Conservation (phyloP, 139 green algal species). For the Chlorella sorokiniana region DNA sequence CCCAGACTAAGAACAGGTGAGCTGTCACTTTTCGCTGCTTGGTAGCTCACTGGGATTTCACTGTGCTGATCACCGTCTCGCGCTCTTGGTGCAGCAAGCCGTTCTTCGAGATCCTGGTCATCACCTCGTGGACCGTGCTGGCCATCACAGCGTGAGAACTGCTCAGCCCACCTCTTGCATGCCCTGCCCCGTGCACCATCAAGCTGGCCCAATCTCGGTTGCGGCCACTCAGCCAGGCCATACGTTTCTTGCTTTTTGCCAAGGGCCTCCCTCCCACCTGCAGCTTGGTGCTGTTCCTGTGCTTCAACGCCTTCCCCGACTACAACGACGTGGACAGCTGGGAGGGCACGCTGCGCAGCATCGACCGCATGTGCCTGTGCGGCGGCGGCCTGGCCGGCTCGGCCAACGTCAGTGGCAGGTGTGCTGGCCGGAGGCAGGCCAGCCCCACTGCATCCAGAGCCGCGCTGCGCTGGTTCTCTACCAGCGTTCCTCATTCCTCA, state of each 20-base stretch:
- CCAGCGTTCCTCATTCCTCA: background rate
- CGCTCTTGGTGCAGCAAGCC: background rate
- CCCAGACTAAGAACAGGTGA: constrained; percentile 5
- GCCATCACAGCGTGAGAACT: background rate
- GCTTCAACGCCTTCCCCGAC: constrained; percentile 44
- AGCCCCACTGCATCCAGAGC: background rate
- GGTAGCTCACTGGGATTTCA: background rate
- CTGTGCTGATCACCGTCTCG: background rate
- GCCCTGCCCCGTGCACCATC: background rate
- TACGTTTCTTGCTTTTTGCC: background rate
- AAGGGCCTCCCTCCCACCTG: background rate
- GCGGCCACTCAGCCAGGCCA: background rate
- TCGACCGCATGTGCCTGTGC: constrained; percentile 17
- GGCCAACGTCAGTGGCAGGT: constrained; percentile 20
- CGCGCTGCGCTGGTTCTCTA: background rate
- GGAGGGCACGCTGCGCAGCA: constrained; percentile 13
- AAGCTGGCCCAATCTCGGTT: background rate
- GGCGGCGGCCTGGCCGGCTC: background rate
- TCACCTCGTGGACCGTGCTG: constrained; percentile 26
- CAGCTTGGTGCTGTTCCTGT: constrained; percentile 1
- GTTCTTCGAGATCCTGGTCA: constrained; percentile 34
- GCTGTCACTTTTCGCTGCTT: background rate
- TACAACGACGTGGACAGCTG: constrained; percentile 41
- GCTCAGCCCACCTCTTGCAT: background rate
- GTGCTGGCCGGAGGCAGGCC: background rate